phyloP scores from a whole-genome alignment of 257 asterid species.

The Ilex asprella region DNA sequence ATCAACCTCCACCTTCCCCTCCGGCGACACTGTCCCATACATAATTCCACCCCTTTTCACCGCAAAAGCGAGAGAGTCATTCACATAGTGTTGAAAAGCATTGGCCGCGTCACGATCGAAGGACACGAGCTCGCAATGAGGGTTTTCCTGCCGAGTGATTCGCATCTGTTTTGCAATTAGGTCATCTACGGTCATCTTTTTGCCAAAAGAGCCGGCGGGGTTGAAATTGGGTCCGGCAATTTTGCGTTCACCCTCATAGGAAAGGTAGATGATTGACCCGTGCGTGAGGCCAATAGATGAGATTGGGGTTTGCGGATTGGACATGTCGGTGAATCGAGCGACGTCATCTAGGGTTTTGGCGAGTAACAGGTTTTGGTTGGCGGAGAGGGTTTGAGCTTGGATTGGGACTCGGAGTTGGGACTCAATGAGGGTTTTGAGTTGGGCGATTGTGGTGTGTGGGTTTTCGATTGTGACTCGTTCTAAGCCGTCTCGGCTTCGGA shows the following conservation, averaged over 20 bases:
- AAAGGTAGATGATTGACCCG: slow-evolving; percentile 75
- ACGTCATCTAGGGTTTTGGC: slow-evolving; percentile 63
- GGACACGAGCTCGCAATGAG: slow-evolving; percentile 85
- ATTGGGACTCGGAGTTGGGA: slow-evolving; percentile 76
- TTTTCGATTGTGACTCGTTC: slow-evolving; percentile 81
- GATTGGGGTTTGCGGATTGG: slow-evolving; percentile 38
- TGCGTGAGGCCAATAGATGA: slow-evolving; percentile 52
- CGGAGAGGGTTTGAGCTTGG: slow-evolving; percentile 72
- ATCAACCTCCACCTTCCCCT: slow-evolving; percentile 76
- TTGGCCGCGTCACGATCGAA: slow-evolving; percentile 93
- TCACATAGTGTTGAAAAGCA: slow-evolving; percentile 84
- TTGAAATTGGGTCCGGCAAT: slow-evolving; percentile 64
- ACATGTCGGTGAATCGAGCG: slow-evolving; percentile 61
- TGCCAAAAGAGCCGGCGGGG: slow-evolving; percentile 88
- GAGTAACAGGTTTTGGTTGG: slow-evolving; percentile 74
- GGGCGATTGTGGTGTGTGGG: slow-evolving; percentile 54
- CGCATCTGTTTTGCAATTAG: slow-evolving; percentile 96
- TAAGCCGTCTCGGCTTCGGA: slow-evolving; percentile 96
- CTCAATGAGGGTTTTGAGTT: slow-evolving; percentile 62
- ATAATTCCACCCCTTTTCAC: slow-evolving; percentile 90
- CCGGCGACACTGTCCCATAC: slow-evolving; percentile 84
- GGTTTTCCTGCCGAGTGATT: slow-evolving; percentile 71
- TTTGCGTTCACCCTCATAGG: slow-evolving; percentile 80
- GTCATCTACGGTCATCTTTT: slow-evolving; percentile 98
- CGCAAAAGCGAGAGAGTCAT: slow-evolving; percentile 75